Conservation (phyloP, 2,329 filamentous ascomycete species). For the Phoma sp. region DNA sequence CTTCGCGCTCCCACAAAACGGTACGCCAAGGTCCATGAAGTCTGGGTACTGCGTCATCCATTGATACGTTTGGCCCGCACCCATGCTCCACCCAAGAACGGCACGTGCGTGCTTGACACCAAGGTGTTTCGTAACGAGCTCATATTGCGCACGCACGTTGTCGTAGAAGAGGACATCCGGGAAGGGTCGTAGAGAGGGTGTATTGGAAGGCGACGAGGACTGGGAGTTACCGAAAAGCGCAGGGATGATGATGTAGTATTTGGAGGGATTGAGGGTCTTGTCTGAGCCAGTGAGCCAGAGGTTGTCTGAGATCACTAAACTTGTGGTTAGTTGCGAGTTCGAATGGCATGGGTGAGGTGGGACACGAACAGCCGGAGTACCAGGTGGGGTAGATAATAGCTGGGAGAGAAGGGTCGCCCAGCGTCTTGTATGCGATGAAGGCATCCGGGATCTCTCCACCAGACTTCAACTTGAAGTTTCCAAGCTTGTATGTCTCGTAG, state of each 20-base stretch:
- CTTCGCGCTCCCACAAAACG: conserved; percentile 71
- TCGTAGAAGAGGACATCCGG: conserved; percentile 71
- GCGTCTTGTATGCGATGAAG: conserved; percentile 78
- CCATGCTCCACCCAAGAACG: conserved; percentile 76
- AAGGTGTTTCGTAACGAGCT: conserved; percentile 69
- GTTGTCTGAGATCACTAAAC: conserved; percentile 69
- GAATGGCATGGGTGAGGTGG: conserved; percentile 4
- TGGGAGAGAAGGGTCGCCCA: conserved; percentile 68
- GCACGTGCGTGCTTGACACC: conserved; percentile 66
- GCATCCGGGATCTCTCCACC: conserved; percentile 69
- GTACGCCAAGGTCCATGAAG: conserved; percentile 70
- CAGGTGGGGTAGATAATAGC: conserved; percentile 80
- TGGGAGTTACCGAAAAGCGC: conserved; percentile 75
- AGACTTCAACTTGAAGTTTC: conserved; percentile 71
- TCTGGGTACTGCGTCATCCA: conserved; percentile 69
- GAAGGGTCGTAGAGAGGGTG: conserved; percentile 62
- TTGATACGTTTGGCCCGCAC: conserved; percentile 70
- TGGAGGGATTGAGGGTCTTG: conserved; percentile 69
- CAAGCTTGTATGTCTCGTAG: conserved; percentile 65
- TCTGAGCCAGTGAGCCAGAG: conserved; percentile 75
- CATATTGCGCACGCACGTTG: conserved; percentile 72
- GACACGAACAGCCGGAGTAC: conserved; percentile 68
- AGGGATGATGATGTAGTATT: conserved; percentile 73
- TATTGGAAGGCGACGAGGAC: conserved; percentile 73
- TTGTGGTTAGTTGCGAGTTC: not conserved